Conservation (phyloP, 176 grass and related monocot genomes). For the Triticum timopheevii region DNA sequence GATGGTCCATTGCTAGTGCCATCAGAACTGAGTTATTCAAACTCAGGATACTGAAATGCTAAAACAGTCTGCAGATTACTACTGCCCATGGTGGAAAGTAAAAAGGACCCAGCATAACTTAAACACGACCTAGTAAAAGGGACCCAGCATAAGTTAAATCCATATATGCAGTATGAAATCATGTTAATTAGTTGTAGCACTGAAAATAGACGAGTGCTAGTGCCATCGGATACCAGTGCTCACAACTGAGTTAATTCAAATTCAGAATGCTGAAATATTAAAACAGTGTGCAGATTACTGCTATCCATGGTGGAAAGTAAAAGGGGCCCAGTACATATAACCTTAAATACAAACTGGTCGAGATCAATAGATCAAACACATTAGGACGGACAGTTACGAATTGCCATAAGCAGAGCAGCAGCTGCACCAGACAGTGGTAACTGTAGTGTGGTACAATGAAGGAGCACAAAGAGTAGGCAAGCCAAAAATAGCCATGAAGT, state of each 20-base stretch:
- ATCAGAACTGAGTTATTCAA: background rate
- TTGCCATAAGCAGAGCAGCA: conserved; percentile 2
- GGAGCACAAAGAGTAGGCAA: background rate
- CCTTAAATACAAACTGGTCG: background rate
- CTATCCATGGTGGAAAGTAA: background rate
- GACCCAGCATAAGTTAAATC: too few species aligned
- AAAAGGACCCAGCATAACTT: background rate
- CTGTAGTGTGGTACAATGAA: background rate
- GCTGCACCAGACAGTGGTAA: background rate
- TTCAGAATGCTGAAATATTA: background rate
- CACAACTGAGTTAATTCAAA: background rate
- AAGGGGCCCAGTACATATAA: background rate
- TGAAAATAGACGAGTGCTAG: background rate
- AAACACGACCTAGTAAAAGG: background rate
- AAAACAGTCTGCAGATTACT: background rate
- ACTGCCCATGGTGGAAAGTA: background rate
- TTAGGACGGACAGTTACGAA: background rate
- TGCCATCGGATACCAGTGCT: background rate
- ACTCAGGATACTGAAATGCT: background rate
- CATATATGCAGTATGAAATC: too few species aligned
- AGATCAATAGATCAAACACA: background rate
- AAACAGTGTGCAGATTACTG: background rate
- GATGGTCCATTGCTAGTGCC: background rate
- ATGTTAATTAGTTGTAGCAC: too few species aligned
- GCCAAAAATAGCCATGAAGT: background rate